Evolutionary conservation across 176 grass and related monocot genomes (phyloP).

Genomic region (Calamus simplicifolius): DNA sequence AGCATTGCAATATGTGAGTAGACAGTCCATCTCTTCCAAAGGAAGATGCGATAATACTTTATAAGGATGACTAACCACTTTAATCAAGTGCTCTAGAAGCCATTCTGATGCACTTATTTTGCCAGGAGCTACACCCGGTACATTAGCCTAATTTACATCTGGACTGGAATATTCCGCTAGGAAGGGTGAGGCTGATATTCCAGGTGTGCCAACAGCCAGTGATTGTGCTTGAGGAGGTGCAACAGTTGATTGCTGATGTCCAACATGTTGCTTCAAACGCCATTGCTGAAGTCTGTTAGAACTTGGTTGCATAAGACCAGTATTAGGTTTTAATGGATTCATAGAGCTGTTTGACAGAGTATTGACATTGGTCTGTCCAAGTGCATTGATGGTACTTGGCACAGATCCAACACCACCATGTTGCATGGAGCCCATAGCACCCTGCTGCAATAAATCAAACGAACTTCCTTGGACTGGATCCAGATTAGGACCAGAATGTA

Average conservation of each 20-base stretch:
- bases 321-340: constrained; percentile 48
- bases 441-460: not conserved
- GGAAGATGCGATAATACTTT: too few relatives aligned
- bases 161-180: not conserved
- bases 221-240: not conserved
- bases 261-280: constrained; percentile 24
- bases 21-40: too few relatives aligned
- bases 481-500: not conserved
- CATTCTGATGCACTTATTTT: not conserved
- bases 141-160: not conserved
- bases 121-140: not conserved
- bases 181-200: constrained; percentile 13
- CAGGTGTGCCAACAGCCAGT: constrained; percentile 2
- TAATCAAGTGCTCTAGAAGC: not conserved
- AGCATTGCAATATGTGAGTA: too few relatives aligned
- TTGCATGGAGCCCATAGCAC: not conserved
- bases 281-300: constrained; percentile 45
- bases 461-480: not conserved
- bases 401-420: not conserved
- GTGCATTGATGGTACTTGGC: not conserved
- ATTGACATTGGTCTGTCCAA: not conserved
- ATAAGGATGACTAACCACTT: not conserved
- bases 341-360: constrained; percentile 20
- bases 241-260: too few relatives aligned
- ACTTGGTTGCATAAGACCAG: constrained; percentile 51